A percentile compares a stretch with the other conserved stretches of the same genome.
Evolutionary conservation across 148 eudicot species (phyloP).

Genomic region (Persicaria maculosa): DNA sequence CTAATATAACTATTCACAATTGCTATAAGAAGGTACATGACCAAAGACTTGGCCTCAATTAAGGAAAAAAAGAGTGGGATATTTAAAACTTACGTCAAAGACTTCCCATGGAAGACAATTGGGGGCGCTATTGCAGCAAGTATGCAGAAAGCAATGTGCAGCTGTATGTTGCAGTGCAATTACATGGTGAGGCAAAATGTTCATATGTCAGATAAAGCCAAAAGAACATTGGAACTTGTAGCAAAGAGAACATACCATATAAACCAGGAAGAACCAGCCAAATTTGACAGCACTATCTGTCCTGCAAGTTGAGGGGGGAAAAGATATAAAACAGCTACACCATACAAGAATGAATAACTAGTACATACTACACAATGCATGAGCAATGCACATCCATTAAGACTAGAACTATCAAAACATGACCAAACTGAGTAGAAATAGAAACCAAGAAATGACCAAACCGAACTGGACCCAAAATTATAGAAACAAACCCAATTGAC

Average conservation of each 20-base stretch:
- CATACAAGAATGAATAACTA: neutral
- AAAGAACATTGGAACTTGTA: constrained; percentile 5
- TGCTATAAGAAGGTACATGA: neutral
- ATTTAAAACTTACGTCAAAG: constrained; percentile 67
- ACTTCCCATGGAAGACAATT: constrained; percentile 81
- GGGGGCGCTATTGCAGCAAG: constrained; percentile 99
- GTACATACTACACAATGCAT: neutral
- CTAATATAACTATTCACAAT: neutral
- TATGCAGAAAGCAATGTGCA: constrained; percentile 81
- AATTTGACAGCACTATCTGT: constrained; percentile 93
- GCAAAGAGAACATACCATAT: constrained; percentile 49
- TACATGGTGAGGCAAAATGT: neutral
- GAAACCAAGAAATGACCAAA: neutral
- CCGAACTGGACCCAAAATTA: neutral
- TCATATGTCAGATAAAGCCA: constrained; percentile 1
- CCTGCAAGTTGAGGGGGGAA: constrained; percentile 36
- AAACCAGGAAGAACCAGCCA: constrained; percentile 91
- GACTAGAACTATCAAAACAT: neutral
- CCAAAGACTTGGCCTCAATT: neutral
- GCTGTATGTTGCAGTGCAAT: constrained; percentile 36
- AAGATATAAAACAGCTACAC: constrained; percentile 5
- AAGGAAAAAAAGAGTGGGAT: neutral
- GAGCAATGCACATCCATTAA: neutral
- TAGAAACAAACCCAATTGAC: neutral
- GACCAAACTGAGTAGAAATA: neutral